These are phyloP conservation scores for Agarophyton chilense DNA, from an alignment of 23 red algal genomes.

Conservation along the genomic window DNA sequence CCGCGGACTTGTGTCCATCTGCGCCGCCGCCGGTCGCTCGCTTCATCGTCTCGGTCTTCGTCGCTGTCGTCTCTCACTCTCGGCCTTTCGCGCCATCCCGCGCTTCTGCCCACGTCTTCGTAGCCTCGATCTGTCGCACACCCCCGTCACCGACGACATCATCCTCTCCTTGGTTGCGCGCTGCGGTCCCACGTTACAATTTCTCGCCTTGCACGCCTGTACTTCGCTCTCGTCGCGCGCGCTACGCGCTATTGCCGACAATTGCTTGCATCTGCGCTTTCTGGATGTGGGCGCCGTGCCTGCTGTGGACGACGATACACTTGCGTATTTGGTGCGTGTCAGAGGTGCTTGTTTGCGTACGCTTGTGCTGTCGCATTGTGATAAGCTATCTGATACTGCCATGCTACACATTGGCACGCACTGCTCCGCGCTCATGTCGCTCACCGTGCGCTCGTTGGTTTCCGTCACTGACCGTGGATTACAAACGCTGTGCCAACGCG, in stretches of 20 bases:
- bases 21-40: background rate
- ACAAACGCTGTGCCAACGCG: slow-evolving; percentile 30
- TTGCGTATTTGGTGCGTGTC: slow-evolving; percentile 27
- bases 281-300: slow-evolving; percentile 49
- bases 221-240: slow-evolving; percentile 40
- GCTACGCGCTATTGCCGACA: slow-evolving; percentile 45
- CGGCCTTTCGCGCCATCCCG: slow-evolving; percentile 40
- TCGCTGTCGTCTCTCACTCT: slow-evolving; percentile 25
- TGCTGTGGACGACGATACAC: slow-evolving; percentile 44
- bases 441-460: slow-evolving; percentile 44
- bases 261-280: slow-evolving; percentile 47
- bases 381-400: slow-evolving; percentile 28
- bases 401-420: slow-evolving; percentile 26
- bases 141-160: slow-evolving; percentile 26
- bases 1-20: slow-evolving; percentile 42
- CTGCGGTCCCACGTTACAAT: slow-evolving; percentile 24
- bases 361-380: slow-evolving; percentile 44
- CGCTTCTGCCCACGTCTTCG: slow-evolving; percentile 44
- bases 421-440: slow-evolving; percentile 44
- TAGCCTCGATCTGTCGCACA: slow-evolving; percentile 55
- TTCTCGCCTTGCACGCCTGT: slow-evolving; percentile 55
- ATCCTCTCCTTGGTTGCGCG: slow-evolving; percentile 29
- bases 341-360: slow-evolving; percentile 36
- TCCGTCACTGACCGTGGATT: slow-evolving; percentile 49
- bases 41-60: slow-evolving; percentile 46